Base-by-base conservation (phyloP, 2,329 filamentous ascomycete genomes). In the Trichoderma sp. region DNA sequence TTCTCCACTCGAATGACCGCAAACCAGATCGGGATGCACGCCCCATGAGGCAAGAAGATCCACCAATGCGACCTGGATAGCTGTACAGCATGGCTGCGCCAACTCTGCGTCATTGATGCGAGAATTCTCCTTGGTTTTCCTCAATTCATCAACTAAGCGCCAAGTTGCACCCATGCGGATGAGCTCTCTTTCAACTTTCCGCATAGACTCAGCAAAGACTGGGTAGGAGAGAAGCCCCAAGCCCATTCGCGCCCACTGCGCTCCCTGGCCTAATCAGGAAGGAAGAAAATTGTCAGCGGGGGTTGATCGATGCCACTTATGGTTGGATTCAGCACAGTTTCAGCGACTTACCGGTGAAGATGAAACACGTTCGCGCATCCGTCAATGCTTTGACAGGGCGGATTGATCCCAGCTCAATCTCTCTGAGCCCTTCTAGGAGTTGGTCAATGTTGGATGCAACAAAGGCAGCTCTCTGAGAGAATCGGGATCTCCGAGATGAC, bases 21-120 rank as follows among this genome's bases (percentile, higher is more conserved):
- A 75, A 2, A 82, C 79, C 7, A 73, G 72, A 15, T 74, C 47
- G 0, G 81, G 80, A 1, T 58, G 68, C 3, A 84, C 72, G 2
- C 76, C 75, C 62, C 78, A 82, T 2, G 73, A 74, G 32, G 75
- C 71, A n/a, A 83, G 75, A 0, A 85, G 76, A 18, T 83, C 78
- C 0, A 84, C 77, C 1, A 86, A 72, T 1, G 76, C 82, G 3
- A 86, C 76, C 71, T 86, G 84, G 0, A 86, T 56, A 0, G 82
- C 82, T 0, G 83, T 85, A 68, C 80, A 84, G 30, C 39, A 66
- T 12, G 71, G 58, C 30, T 73, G 71, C 8, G 71, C 60, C 24
- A 73, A 51, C 30, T 71, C 68, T 18, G 68, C 71, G 21, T 71
- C 71, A 30, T 73, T 71, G 30, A 73, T 71, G n/a, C 71, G 68